Evolutionary conservation across 1,284 basidiomycete genomes (phyloP).

Genomic region (Ustilago lituana): DNA sequence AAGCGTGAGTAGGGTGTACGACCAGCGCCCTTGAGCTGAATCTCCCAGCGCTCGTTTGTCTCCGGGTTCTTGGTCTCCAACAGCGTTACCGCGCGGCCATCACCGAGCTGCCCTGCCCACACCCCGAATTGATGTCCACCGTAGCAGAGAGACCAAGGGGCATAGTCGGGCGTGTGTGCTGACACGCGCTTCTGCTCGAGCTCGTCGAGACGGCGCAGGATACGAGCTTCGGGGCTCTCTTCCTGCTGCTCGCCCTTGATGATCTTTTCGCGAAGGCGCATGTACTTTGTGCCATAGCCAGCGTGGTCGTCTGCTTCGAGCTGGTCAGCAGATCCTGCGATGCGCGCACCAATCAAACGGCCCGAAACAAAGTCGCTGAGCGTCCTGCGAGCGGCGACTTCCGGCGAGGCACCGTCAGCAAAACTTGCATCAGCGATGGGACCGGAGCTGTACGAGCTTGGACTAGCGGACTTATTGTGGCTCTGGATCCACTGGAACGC

Average conservation of each 20-base stretch:
- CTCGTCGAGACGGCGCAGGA: constrained; percentile 31
- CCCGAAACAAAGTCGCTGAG: constrained; percentile 53
- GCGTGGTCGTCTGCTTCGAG: constrained; percentile 24
- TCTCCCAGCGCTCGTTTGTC: constrained; percentile 70
- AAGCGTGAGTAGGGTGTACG: constrained; percentile 90
- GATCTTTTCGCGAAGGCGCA: constrained; percentile 31
- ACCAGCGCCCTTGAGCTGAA: constrained; percentile 93
- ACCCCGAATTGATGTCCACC: constrained; percentile 79
- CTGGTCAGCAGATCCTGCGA: constrained; percentile 4
- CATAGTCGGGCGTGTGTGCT: constrained; percentile 33
- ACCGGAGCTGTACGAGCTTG: constrained; percentile 58
- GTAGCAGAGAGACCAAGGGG: constrained; percentile 62
- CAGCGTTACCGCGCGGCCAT: constrained; percentile 90
- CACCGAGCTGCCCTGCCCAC: constrained; percentile 97
- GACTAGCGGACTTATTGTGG: constrained; percentile 66
- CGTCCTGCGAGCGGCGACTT: constrained; percentile 36
- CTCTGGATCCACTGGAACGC: constrained; percentile 75
- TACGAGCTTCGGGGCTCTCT: constrained; percentile 21
- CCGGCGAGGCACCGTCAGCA: constrained; percentile 3
- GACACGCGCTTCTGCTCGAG: constrained; percentile 29
- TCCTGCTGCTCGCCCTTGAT: constrained; percentile 37
- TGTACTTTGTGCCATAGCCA: constrained; percentile 51
- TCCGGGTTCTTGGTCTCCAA: constrained; percentile 74
- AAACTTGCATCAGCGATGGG: constrained; percentile 44
- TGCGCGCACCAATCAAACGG: constrained; percentile 44